Percentiles rank a stretch among this genome's conserved stretches.
Conservation (phyloP, 2,329 filamentous ascomycete genomes). For the Colletotrichum musae region DNA sequence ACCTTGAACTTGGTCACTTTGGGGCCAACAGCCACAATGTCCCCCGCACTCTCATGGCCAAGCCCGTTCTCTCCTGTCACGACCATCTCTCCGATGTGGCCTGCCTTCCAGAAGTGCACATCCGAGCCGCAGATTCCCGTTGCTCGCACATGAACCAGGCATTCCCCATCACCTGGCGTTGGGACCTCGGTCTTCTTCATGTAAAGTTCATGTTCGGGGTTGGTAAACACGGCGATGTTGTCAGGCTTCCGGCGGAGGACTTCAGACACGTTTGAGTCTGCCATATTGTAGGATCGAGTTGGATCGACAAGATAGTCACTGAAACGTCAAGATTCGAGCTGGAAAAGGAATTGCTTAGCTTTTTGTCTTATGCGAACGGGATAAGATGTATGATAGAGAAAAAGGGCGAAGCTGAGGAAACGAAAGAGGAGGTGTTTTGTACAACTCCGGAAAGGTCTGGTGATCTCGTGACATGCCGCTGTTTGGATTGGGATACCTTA, state of each 20-base stretch:
- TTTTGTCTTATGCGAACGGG: too few relatives aligned
- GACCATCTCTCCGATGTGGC: slow-evolving; percentile 51
- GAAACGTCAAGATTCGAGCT: not conserved
- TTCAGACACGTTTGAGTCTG: slow-evolving; percentile 10
- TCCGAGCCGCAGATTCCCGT: slow-evolving; percentile 76
- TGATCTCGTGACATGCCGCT: slow-evolving; percentile 1
- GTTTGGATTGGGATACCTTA: not conserved
- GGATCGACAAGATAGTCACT: not conserved
- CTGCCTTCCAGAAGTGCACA: slow-evolving; percentile 57
- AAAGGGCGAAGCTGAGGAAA: too few relatives aligned
- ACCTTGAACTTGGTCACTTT: slow-evolving; percentile 26
- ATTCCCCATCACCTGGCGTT: slow-evolving; percentile 19
- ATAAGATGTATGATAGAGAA: too few relatives aligned
- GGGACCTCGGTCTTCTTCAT: slow-evolving; percentile 68
- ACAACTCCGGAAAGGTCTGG: not conserved
- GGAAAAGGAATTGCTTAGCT: too few relatives aligned
- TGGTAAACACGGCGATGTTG: slow-evolving; percentile 80
- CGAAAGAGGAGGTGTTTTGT: not conserved
- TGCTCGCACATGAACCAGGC: slow-evolving; percentile 75
- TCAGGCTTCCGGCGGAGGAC: slow-evolving; percentile 39
- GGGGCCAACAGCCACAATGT: slow-evolving; percentile 19
- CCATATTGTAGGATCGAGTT: not conserved
- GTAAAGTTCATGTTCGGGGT: slow-evolving; percentile 77
- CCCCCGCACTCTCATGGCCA: slow-evolving; percentile 36
- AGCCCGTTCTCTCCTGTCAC: slow-evolving; percentile 45